A percentile compares a stretch with the other conserved stretches of the same genome.
Evolutionary conservation across 306 rosid genomes (phyloP).

Genomic region (Vachellia collinsii): DNA sequence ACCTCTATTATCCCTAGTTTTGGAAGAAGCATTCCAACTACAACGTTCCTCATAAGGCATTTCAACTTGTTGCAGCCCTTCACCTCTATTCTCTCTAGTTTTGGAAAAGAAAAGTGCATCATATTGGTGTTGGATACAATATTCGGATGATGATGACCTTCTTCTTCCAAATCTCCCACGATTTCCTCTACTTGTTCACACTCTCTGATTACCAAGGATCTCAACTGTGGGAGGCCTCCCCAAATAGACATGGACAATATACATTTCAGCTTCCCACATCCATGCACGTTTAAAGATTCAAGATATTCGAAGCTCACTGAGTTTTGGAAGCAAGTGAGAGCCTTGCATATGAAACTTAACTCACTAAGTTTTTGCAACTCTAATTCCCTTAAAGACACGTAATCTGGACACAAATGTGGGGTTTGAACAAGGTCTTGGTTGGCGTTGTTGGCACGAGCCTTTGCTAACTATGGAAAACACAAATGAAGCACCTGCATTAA

Average conservation of each 20-base stretch:
- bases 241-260: not conserved
- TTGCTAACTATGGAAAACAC: not conserved
- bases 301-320: not conserved
- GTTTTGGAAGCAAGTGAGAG: not conserved
- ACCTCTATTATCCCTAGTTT: accelerated
- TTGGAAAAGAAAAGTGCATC: not conserved
- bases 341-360: not conserved
- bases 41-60: not conserved
- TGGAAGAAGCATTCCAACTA: not conserved
- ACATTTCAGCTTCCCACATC: not conserved
- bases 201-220: accelerated
- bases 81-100: accelerated
- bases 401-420: not conserved
- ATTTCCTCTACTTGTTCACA: slow-evolving; percentile 20
- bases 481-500: too few species aligned
- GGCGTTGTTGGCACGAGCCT: not conserved
- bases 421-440: not conserved
- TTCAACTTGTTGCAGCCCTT: not conserved
- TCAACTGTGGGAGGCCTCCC: not conserved
- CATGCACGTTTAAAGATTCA: accelerated
- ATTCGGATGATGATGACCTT: too few species aligned
- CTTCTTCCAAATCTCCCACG: not conserved
- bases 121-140: not conserved
- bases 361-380: not conserved
- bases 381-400: not conserved